Evolutionary conservation across 805 yeast genomes (phyloP), one percentile per base, ranked within the genome.

Genomic region (Blastobotrys attinorum): DNA sequence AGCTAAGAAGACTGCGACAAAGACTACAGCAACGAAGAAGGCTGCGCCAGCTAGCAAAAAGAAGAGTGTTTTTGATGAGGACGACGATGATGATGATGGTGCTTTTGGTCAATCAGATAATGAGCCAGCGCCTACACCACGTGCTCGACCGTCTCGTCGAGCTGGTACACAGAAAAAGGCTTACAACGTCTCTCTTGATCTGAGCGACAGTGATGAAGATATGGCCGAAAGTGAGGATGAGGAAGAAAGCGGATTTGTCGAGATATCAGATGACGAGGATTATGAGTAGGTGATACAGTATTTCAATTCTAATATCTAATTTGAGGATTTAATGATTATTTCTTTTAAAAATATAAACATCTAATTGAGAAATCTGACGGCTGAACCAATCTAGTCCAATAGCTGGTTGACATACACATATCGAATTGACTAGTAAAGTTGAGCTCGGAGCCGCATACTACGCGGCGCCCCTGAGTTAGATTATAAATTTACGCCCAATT

Each of bases 171-270:
- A 58, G 34, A 35, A 52, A 10, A 61, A 61, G 44, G 54, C 58
- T 56, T 34, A 57, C 38, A 33, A 54, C 61, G 40, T 56, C 60
- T 55, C 15, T 47, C 58, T 2, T 55, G 57, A 37, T 49, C 57
- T 20, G 39, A 50, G 2, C 31, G 15, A 38, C 8, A 47, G 43
- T 11, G 47, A 31, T 22, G 44, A 42, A 16, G 50, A 45, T 6
- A 33, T 42, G n/a, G 42, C 37, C 17, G 46, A 43, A n/a, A 49
- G 39, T n/a, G 48, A 49, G 7, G 53, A 39, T 4, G 48, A 48
- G 13, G 47, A 42, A 3, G 48, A 21, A 4, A 45, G 42, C 15
- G 47, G 36, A 10, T 42, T 33, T 22, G 37, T 23, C 8, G 50
- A 27, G 22, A 27, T 27, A 11, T 13, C n/a, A 6, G 34, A 22